Percentiles rank a stretch among this genome's conserved stretches.
phyloP scores from a whole-genome alignment of 345 rosid species.

The Salix brachista region DNA sequence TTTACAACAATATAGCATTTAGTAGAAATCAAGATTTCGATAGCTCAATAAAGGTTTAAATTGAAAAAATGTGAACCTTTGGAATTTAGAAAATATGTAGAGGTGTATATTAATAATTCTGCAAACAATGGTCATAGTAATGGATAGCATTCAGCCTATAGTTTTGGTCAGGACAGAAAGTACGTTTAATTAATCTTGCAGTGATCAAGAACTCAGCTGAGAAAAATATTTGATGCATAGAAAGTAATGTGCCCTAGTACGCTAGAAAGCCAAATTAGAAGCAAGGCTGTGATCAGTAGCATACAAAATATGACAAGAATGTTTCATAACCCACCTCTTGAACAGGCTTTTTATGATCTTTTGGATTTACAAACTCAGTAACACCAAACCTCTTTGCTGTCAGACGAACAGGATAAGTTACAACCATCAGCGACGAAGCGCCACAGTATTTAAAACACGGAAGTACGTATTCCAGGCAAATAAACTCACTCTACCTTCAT shows the following conservation, averaged over 20 bases:
- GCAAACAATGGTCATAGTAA: no score
- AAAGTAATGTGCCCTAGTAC: background rate
- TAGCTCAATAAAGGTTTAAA: background rate
- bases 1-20: background rate
- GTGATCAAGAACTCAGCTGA: background rate
- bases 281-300: background rate
- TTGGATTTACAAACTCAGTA: conserved; percentile 68
- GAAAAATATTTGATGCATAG: background rate
- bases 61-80: background rate
- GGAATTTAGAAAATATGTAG: background rate
- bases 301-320: background rate
- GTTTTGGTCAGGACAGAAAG: no score
- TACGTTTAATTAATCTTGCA: background rate
- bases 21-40: background rate
- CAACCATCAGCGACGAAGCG: background rate
- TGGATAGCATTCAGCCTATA: no score
- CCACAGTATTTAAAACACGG: background rate
- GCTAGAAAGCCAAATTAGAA: background rate
- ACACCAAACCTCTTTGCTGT: conserved; percentile 66
- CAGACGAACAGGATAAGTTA: conserved; percentile 6
- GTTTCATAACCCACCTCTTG: conserved; percentile 43
- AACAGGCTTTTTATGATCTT: conserved; percentile 59
- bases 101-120: no score
- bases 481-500: conserved; percentile 28
- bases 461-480: no score